phyloP scores from a whole-genome alignment of 805 yeast genomes.

The Vanderwaltozyma tropicalis region DNA sequence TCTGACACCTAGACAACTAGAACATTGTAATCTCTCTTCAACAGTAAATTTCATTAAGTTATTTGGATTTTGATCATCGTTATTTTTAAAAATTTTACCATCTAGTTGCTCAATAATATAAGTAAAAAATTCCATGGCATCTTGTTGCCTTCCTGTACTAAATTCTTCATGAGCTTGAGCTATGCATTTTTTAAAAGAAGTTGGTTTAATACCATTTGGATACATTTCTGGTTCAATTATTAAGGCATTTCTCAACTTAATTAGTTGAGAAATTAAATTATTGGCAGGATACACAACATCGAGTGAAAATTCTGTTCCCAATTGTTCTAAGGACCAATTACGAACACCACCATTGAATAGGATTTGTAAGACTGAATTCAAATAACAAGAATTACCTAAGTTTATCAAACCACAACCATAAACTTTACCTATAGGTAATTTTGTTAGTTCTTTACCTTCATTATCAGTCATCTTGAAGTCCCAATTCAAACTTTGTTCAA shows the following conservation, averaged over 20 bases:
- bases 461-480: slow-evolving; percentile 73
- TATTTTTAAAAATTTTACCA: slow-evolving; percentile 27
- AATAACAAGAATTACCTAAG: slow-evolving; percentile 86
- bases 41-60: slow-evolving; percentile 52
- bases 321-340: slow-evolving; percentile 29
- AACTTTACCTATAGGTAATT: slow-evolving; percentile 30
- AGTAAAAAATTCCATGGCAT: slow-evolving; percentile 80
- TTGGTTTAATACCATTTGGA: slow-evolving; percentile 70
- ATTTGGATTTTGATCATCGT: slow-evolving; percentile 33
- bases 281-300: slow-evolving; percentile 43
- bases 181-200: slow-evolving; percentile 61
- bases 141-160: slow-evolving; percentile 82
- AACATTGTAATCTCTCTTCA: slow-evolving; percentile 49
- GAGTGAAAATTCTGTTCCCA: slow-evolving; percentile 31
- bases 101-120: slow-evolving; percentile 59
- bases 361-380: slow-evolving; percentile 71
- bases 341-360: slow-evolving; percentile 37
- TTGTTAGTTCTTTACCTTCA: slow-evolving; percentile 52
- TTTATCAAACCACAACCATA: slow-evolving; percentile 81
- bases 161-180: slow-evolving; percentile 79
- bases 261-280: slow-evolving; percentile 63
- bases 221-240: slow-evolving; percentile 37
- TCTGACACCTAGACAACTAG: slow-evolving; percentile 50
- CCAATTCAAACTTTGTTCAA: slow-evolving; percentile 91
- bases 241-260: slow-evolving; percentile 73